Conservation (phyloP, 768 basidiomycete species). For the Obba rivulosa region DNA sequence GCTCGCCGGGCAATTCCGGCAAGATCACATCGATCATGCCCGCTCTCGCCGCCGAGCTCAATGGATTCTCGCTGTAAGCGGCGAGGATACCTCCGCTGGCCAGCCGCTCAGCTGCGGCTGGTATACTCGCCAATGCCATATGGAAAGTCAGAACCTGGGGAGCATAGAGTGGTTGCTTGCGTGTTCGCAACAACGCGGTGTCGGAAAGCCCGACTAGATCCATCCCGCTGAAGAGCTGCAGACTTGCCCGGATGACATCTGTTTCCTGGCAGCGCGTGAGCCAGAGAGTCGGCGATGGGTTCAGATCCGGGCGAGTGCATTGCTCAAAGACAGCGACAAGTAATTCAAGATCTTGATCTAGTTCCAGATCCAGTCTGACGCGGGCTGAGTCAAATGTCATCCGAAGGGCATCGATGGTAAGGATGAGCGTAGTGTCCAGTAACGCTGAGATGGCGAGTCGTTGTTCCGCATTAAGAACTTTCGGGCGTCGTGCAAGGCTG, state of each 20-base stretch:
- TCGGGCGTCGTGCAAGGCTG: conserved; percentile 41
- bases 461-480: conserved; percentile 53
- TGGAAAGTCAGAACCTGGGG: conserved; percentile 83
- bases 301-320: conserved; percentile 64
- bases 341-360: conserved; percentile 79
- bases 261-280: conserved; percentile 75
- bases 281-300: conserved; percentile 70
- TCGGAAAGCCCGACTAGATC: conserved; percentile 71
- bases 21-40: conserved; percentile 65
- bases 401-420: conserved; percentile 64
- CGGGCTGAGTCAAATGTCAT: conserved; percentile 63
- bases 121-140: conserved; percentile 73
- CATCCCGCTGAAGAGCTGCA: conserved; percentile 64
- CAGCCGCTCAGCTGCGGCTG: conserved; percentile 76
- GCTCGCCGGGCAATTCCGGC: conserved; percentile 67
- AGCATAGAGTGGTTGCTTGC: conserved; percentile 65
- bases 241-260: conserved; percentile 68
- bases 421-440: conserved; percentile 54
- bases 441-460: conserved; percentile 53
- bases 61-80: conserved; percentile 79
- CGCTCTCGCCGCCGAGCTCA: conserved; percentile 70
- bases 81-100: conserved; percentile 78
- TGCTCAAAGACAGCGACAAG: conserved; percentile 81
- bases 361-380: conserved; percentile 49
- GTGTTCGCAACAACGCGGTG: conserved; percentile 51